Conservation (phyloP, 768 basidiomycete genomes). For the Gelatoporia subvermispora region DNA sequence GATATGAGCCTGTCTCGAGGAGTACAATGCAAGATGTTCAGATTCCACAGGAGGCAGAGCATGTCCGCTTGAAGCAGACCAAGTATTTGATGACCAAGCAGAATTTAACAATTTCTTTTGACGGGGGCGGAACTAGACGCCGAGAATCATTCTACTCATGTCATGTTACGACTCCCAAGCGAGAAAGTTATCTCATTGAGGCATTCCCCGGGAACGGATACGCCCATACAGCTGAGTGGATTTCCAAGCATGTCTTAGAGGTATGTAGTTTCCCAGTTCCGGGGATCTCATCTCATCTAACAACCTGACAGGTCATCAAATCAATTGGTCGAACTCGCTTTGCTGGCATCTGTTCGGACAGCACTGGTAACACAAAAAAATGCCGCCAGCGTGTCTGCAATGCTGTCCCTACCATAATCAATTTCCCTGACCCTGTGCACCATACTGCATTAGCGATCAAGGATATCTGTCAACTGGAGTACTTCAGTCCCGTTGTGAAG, state of each 20-base stretch:
- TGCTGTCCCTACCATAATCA: background rate
- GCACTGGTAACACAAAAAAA: background rate
- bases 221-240: background rate
- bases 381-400: background rate
- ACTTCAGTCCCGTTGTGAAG: background rate
- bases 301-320: background rate
- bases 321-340: background rate
- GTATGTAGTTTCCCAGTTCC: background rate
- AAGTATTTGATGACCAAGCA: background rate
- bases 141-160: background rate
- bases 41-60: constrained; percentile 11
- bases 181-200: background rate
- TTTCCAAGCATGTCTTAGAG: background rate
- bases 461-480: background rate
- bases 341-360: background rate
- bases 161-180: background rate
- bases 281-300: no score
- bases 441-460: background rate
- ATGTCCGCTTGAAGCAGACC: background rate
- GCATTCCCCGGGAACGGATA: background rate
- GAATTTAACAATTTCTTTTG: background rate
- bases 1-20: constrained; percentile 2
- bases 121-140: background rate
- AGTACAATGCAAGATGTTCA: constrained; percentile 8
- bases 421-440: constrained; percentile 1